Percentiles rank a stretch among this genome's conserved stretches.
Evolutionary conservation across 2,329 filamentous ascomycete genomes (phyloP).

Genomic region (Cercospora nicotianae): DNA sequence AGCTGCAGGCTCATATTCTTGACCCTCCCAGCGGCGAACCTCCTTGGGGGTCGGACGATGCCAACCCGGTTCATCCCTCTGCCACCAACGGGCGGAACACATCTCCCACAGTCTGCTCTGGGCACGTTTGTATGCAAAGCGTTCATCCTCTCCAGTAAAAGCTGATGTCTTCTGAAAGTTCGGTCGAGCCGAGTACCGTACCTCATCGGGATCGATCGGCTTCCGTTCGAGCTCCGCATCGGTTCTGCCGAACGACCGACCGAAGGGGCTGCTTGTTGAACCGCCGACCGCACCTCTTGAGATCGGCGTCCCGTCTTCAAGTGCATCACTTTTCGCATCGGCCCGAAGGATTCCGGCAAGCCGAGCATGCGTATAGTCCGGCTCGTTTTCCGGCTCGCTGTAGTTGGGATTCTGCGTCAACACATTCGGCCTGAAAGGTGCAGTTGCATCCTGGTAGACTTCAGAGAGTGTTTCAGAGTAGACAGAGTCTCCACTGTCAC

Average conservation of each 20-base stretch:
- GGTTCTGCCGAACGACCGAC: constrained; percentile 36
- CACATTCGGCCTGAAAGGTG: constrained; percentile 77
- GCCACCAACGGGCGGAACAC: constrained; percentile 72
- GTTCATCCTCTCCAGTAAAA: constrained; percentile 78
- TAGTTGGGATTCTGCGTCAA: constrained; percentile 58
- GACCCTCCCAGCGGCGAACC: constrained; percentile 65
- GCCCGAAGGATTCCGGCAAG: constrained; percentile 42
- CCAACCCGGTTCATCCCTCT: constrained; percentile 61
- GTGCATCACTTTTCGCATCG: constrained; percentile 47
- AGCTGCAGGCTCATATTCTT: constrained; percentile 15
- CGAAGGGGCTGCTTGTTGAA: constrained; percentile 37
- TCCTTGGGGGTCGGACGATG: constrained; percentile 66
- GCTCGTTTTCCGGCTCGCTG: constrained; percentile 37
- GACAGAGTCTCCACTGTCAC: constrained; percentile 51
- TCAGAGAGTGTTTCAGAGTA: constrained; percentile 68
- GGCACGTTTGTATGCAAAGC: constrained; percentile 77
- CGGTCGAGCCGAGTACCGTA: constrained; percentile 35
- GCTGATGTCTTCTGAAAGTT: constrained; percentile 68
- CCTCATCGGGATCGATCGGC: constrained; percentile 38
- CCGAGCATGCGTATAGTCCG: constrained; percentile 41
- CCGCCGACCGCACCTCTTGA: constrained; percentile 27
- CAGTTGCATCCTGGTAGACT: constrained; percentile 74
- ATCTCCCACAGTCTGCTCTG: constrained; percentile 79
- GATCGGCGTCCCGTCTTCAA: constrained; percentile 44
- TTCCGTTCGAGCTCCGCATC: constrained; percentile 38